Conservation (phyloP, 2,329 filamentous ascomycete genomes). For the Botrytis elliptica region DNA sequence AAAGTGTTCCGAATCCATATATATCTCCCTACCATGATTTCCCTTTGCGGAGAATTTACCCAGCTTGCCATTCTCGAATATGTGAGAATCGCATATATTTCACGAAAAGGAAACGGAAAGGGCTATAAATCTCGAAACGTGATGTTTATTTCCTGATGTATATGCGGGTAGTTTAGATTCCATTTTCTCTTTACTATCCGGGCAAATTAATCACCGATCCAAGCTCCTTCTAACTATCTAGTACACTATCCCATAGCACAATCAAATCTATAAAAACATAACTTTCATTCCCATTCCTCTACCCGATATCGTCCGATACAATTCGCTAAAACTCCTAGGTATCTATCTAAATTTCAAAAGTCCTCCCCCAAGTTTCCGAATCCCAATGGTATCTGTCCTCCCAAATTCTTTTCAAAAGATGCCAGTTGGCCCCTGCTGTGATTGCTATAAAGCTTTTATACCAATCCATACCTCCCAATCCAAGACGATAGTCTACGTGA, state of each 20-base stretch:
- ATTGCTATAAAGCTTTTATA: constrained; percentile 1
- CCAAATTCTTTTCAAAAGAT: constrained; percentile 11
- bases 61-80: neutral
- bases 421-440: neutral
- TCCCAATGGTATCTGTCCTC: constrained; percentile 13
- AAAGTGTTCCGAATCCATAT: too few relatives aligned
- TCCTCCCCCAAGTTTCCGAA: neutral
- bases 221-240: neutral
- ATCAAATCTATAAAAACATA: neutral
- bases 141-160: neutral
- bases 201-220: neutral
- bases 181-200: neutral
- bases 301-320: neutral
- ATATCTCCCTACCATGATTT: too few relatives aligned
- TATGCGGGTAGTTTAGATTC: neutral
- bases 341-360: constrained; percentile 15
- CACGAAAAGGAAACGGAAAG: neutral
- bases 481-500: neutral
- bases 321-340: constrained; percentile 6
- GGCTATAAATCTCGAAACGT: neutral
- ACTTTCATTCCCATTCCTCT: neutral
- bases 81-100: neutral
- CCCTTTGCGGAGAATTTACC: neutral
- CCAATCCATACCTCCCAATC: constrained; percentile 6
- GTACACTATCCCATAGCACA: neutral